Conservation (phyloP, 768 basidiomycete genomes). For the Auricularia cornea region DNA sequence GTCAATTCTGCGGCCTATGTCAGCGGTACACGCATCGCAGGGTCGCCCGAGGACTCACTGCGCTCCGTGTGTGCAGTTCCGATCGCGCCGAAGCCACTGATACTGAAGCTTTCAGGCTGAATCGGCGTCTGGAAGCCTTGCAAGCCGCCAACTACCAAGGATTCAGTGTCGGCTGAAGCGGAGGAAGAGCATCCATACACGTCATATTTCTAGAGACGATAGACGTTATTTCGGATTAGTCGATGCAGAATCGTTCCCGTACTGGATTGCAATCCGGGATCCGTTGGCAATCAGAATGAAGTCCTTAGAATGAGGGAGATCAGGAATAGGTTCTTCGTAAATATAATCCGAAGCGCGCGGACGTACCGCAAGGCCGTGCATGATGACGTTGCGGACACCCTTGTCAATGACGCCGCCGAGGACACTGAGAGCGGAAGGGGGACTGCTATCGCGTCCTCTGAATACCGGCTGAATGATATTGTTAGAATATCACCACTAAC, state of each 20-base stretch:
- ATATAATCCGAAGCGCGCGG: background rate
- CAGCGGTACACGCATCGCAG: background rate
- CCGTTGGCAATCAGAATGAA: conserved; percentile 69
- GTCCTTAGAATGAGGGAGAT: conserved; percentile 29
- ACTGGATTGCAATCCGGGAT: conserved; percentile 60
- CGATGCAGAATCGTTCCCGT: conserved; percentile 11
- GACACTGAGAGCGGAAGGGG: conserved; percentile 55
- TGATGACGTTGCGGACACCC: conserved; percentile 56
- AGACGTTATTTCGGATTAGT: too few relatives aligned
- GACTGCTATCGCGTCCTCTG: conserved; percentile 39
- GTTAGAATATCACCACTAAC: background rate
- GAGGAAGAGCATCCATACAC: conserved; percentile 24
- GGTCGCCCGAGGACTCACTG: conserved; percentile 17
- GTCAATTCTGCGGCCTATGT: conserved; percentile 29
- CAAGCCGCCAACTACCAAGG: conserved; percentile 42
- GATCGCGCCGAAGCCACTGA: conserved; percentile 61
- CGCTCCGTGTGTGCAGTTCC: conserved; percentile 61
- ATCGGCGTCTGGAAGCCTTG: conserved; percentile 74
- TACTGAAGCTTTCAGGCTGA: conserved; percentile 53
- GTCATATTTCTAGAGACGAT: conserved; percentile 26
- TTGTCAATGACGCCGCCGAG: conserved; percentile 72
- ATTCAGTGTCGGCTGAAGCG: background rate
- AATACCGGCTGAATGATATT: background rate
- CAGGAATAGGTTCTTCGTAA: background rate
- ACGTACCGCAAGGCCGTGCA: conserved; percentile 49